Percentiles rank a stretch among this genome's conserved stretches.
phyloP scores from a whole-genome alignment of 108 stramenopile species.

The Chaetoceros muelleri region DNA sequence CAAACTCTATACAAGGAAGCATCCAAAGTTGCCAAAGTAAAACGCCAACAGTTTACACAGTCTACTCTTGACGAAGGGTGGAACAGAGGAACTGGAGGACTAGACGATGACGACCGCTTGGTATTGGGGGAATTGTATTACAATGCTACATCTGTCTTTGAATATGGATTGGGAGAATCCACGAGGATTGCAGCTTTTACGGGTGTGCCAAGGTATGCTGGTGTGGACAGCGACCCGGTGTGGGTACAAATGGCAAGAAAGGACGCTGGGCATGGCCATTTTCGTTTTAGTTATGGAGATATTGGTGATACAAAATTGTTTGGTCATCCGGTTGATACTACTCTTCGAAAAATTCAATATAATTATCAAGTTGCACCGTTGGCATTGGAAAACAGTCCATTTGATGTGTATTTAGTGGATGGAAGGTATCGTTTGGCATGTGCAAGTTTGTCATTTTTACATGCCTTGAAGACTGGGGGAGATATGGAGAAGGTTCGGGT shows the following conservation, averaged over 20 bases:
- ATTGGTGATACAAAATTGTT: slow-evolving; percentile 21
- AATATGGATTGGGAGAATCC: slow-evolving; percentile 43
- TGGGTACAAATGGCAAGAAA: slow-evolving; percentile 23
- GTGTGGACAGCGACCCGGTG: slow-evolving; percentile 32
- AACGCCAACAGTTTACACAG: not conserved
- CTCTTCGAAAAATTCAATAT: slow-evolving; percentile 12
- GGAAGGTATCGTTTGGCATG: slow-evolving; percentile 34
- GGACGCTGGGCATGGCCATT: slow-evolving; percentile 12
- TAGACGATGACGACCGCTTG: slow-evolving; percentile 24
- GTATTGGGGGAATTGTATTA: slow-evolving; percentile 21
- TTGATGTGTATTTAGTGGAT: slow-evolving; percentile 46
- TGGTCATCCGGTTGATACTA: slow-evolving; percentile 16
- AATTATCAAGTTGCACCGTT: slow-evolving; percentile 28
- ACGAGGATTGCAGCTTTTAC: slow-evolving; percentile 28
- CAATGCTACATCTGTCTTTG: slow-evolving; percentile 33
- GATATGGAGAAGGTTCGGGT: slow-evolving; percentile 13
- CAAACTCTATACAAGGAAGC: not conserved
- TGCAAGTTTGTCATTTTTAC: slow-evolving; percentile 17
- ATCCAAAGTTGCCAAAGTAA: not conserved
- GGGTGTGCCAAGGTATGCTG: slow-evolving; percentile 32
- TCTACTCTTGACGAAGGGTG: not conserved
- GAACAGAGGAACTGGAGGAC: slow-evolving; percentile 21
- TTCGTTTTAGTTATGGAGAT: slow-evolving; percentile 36
- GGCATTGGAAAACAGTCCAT: slow-evolving; percentile 18
- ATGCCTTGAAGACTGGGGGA: slow-evolving; percentile 17